These are phyloP conservation scores for Exophiala xenobiotica DNA, from an alignment of 2,329 filamentous ascomycete genomes.

Conservation along the genomic window DNA sequence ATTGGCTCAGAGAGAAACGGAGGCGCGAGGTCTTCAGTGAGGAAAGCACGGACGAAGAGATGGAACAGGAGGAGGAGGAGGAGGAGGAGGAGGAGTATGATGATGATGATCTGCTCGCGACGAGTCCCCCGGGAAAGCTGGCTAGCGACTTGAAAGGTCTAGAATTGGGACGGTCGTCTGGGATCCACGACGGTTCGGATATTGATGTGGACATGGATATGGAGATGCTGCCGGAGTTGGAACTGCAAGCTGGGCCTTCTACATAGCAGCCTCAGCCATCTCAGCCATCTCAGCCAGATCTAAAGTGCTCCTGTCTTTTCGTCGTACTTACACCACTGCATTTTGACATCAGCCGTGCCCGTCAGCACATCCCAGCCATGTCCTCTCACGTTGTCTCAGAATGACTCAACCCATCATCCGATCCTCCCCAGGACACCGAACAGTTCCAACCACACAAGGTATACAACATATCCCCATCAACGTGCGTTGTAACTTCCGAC, in stretches of 20 bases:
- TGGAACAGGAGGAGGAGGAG: not conserved
- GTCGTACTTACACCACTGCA: no score
- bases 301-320: no score
- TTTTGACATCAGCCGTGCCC: no score
- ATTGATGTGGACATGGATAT: constrained; percentile 2
- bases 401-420: no score
- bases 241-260: not conserved
- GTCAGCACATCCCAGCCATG: no score
- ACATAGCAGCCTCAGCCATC: not conserved
- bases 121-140: constrained; percentile 15
- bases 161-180: constrained; percentile 10
- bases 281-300: no score
- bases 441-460: no score
- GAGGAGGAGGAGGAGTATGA: not conserved
- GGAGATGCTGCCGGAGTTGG: not conserved
- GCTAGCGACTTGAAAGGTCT: constrained; percentile 14
- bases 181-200: not conserved
- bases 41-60: not conserved
- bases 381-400: no score
- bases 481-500: constrained; percentile 5
- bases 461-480: no score
- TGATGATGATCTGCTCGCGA: constrained; percentile 8
- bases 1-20: constrained; percentile 39
- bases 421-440: no score
- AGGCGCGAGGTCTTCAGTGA: constrained; percentile 31